Base-by-base conservation (phyloP, 257 asterid species). In the Misopates orontium region DNA sequence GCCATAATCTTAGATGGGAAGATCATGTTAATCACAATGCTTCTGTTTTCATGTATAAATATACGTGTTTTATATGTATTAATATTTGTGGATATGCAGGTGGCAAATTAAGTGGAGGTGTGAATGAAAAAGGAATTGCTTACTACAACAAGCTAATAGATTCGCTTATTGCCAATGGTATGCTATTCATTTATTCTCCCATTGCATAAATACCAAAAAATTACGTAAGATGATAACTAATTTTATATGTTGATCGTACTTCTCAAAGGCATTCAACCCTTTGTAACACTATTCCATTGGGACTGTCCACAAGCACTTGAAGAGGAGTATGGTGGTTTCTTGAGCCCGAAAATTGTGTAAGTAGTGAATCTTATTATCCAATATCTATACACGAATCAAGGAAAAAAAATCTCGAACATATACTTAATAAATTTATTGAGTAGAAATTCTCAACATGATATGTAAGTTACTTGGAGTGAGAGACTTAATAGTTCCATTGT, bases 221-320 rank as follows among this genome's bases (percentile, higher is more conserved):
- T 10, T n/a, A n/a, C n/a, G n/a, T n/a, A n/a, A n/a, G n/a, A n/a
- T n/a, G n/a, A n/a, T n/a, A n/a, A n/a, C n/a, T n/a, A n/a, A n/a
- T n/a, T n/a, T n/a, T n/a, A n/a, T n/a, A n/a, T n/a, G n/a, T n/a
- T n/a, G n/a, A n/a, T n/a, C n/a, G n/a, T n/a, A n/a, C n/a, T 32
- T 60, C 12, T 39, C n/a, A 36, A 19, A 75, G 76, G 73, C 17
- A 36, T 75, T 14, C 55, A 60, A 25, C 76, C 80, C 10, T 75
- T 56, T 40, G 74, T 74, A 51, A 77, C 85, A 3, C 69, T 80
- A 8, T 80, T 62, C 42, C 85, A 80, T 24, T 77, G 83, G 83
- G 83, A 80, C 45, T 64, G 62, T 28, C 85, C 85, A 9, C 83
- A 77, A 60, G 70, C 59, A n/a, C 66, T 80, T 5, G 76, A 80